Conservation (phyloP, 441 rosid genomes). For the Croton setiger region DNA sequence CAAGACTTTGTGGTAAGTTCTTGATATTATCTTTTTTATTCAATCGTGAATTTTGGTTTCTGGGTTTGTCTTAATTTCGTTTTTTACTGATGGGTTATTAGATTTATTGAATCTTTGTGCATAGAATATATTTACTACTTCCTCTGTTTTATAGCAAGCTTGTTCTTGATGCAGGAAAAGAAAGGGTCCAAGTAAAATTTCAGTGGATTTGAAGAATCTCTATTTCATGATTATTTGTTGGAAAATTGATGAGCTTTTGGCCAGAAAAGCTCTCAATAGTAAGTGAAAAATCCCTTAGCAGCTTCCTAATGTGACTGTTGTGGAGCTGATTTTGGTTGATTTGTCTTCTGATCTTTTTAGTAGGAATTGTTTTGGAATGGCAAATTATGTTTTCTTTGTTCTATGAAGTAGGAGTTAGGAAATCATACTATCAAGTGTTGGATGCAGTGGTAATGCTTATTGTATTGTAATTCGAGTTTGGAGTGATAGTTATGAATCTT, state of each 20-base stretch:
- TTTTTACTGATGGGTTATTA: neutral
- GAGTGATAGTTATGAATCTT: too few species aligned
- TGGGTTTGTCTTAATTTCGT: slow-evolving; percentile 1
- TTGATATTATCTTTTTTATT: neutral
- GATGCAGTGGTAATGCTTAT: too few species aligned
- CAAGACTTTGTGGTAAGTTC: slow-evolving; percentile 14
- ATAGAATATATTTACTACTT: neutral
- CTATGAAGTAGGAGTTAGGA: neutral
- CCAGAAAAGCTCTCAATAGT: too few species aligned
- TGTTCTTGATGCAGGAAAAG: neutral
- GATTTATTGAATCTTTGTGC: too few species aligned
- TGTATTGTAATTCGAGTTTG: too few species aligned
- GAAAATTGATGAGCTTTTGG: neutral
- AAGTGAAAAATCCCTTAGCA: neutral
- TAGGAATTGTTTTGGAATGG: neutral
- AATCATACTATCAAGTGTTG: too few species aligned
- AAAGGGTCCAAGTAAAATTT: neutral
- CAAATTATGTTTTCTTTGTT: neutral
- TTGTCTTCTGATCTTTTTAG: neutral
- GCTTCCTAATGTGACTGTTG: neutral
- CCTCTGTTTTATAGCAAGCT: neutral
- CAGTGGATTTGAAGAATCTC: neutral
- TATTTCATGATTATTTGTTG: neutral
- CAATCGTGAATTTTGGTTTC: neutral
- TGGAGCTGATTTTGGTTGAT: neutral